Evolutionary conservation across 169 alveolate species (phyloP), one percentile per base, ranked within the genome.

Genomic region (Plasmodium gallinaceum): DNA sequence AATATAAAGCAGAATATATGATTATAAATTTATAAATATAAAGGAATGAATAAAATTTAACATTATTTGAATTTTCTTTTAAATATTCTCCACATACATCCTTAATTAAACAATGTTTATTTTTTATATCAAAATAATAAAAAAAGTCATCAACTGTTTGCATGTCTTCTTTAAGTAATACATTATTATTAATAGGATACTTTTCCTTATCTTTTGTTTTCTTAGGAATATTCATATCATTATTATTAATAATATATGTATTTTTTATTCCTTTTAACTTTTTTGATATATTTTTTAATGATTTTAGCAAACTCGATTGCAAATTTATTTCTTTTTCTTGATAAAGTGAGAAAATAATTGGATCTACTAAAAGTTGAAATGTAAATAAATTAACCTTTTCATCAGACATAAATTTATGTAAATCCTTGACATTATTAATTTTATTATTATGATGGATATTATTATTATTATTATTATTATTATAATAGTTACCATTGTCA

Each of bases 361-460:
- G 92, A 64, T 86, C 92, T 16, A 71, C 92, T 61, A 86, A 58
- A 42, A 86, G 69, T 42, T 86, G 88, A 37, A 86, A 70, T 7
- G 22, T 20, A 2, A 86, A 57, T 7, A 86, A 57, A 64, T 20
- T 46, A 54, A 54, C 37, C 6, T 54, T 54, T 54, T 54, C 64
- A 18, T 9, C 8, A 14, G 64, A 54, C 16, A 14, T 54, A 14
- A 7, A 54, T 54, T 54, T 54, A 54, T 54, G 14, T 54, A 54
- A 12, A 54, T n/a, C 22, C 24, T 18, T 6, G 14, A 4, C 24
- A 14, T 18, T 54, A 54, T 54, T 54, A 14, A 18, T 14, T 16
- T n/a, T 54, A 54, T 12, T 22, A 54, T 54, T 1, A 16, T 22
- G 8, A 54, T 54, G 8, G 14, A 6, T 0, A 54, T 54, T 54